phyloP scores from a whole-genome alignment of 1,139 yeast genomes.

The Yamadazyma triangularis region DNA sequence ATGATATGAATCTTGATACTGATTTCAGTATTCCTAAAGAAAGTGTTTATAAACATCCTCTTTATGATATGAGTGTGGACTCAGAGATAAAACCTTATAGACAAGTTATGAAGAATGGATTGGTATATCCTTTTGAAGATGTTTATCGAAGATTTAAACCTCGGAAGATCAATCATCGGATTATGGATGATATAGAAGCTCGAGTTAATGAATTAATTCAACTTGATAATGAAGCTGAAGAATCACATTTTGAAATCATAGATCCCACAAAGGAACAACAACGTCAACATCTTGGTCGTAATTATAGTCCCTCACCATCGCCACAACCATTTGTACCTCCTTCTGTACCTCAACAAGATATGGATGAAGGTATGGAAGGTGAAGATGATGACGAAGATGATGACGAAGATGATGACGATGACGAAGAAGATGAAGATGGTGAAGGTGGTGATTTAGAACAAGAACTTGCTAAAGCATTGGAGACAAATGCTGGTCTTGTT shows the following conservation, averaged over 20 bases:
- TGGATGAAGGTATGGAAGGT: slow-evolving; percentile 10
- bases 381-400: not conserved
- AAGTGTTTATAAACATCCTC: slow-evolving; percentile 40
- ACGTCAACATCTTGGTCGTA: slow-evolving; percentile 12
- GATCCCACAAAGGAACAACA: slow-evolving; percentile 38
- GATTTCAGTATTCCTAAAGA: slow-evolving; percentile 41
- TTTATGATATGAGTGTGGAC: slow-evolving; percentile 37
- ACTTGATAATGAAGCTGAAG: slow-evolving; percentile 81
- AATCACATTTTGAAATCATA: slow-evolving; percentile 70
- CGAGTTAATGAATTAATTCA: slow-evolving; percentile 73
- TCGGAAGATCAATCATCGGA: slow-evolving; percentile 45
- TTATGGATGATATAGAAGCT: slow-evolving; percentile 65
- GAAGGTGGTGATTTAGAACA: slow-evolving; percentile 31
- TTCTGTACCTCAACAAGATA: not conserved
- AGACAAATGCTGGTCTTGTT: slow-evolving; percentile 9
- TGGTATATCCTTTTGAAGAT: slow-evolving; percentile 67
- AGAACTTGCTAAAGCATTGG: slow-evolving; percentile 40
- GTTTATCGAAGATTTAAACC: slow-evolving; percentile 48
- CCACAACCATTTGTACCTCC: slow-evolving; percentile 5
- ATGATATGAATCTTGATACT: slow-evolving; percentile 31
- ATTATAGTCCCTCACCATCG: slow-evolving; percentile 14
- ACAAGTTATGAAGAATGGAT: slow-evolving; percentile 68
- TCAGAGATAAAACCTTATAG: slow-evolving; percentile 37
- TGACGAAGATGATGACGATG: slow-evolving; percentile 13
- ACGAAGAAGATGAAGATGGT: slow-evolving; percentile 13